Conservation (phyloP, 2,329 filamentous ascomycete genomes). For the Cercospora zeae-maydis region DNA sequence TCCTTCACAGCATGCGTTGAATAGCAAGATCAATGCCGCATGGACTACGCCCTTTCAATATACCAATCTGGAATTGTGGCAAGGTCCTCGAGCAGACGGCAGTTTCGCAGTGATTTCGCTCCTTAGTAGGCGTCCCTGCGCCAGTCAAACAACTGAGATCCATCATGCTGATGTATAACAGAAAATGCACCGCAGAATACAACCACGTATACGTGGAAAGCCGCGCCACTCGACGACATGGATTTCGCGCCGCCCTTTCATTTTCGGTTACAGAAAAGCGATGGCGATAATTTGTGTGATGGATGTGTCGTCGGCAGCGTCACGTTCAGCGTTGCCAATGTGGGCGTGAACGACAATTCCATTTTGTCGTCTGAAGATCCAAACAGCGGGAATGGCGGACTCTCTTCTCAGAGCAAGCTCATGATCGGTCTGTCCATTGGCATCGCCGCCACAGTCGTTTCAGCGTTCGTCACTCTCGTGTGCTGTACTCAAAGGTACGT, state of each 20-base stretch:
- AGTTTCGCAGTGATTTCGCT: conserved; percentile 10
- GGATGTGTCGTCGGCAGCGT: conserved; percentile 14
- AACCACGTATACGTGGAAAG: conserved; percentile 16
- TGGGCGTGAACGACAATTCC: background rate
- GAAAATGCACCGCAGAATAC: conserved; percentile 4
- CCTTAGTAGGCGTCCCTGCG: background rate
- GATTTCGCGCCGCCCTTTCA: conserved; percentile 7
- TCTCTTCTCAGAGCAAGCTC: conserved; percentile 6
- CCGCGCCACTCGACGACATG: conserved; percentile 5
- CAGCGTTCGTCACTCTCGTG: conserved; percentile 1
- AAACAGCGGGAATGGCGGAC: background rate
- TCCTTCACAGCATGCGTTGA: conserved; percentile 8
- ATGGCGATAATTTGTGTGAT: conserved; percentile 18
- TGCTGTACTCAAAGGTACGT: conserved; percentile 9
- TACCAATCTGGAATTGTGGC: conserved; percentile 16
- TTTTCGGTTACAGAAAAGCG: conserved; percentile 22
- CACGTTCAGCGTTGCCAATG: conserved; percentile 2
- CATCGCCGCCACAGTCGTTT: conserved; percentile 3
- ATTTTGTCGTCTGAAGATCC: conserved; percentile 1
- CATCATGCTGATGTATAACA: conserved; percentile 5
- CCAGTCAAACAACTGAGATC: background rate
- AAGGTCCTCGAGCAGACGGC: conserved; percentile 15
- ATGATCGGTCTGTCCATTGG: conserved; percentile 8
- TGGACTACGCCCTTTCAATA: conserved; percentile 12
- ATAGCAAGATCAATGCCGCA: conserved; percentile 3